phyloP scores from a whole-genome alignment of 2,329 filamentous ascomycete species.

The Stagonosporopsis rhizophila region DNA sequence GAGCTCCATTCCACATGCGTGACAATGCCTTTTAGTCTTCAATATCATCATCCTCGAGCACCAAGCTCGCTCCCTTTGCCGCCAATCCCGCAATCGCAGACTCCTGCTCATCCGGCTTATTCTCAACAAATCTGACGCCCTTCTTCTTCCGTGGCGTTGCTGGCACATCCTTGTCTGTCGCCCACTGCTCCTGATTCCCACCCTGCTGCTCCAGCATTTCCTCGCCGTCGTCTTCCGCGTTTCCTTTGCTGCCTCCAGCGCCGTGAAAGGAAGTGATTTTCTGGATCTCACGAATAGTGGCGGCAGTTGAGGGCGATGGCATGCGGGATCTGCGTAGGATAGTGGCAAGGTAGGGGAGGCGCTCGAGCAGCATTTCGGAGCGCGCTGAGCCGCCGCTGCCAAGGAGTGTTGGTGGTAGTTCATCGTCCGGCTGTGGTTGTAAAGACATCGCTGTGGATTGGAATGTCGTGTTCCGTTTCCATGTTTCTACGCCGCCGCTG shows the following conservation, averaged over 20 bases:
- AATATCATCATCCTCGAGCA: slow-evolving; percentile 58
- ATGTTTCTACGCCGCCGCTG: slow-evolving; percentile 51
- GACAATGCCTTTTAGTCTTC: slow-evolving; percentile 45
- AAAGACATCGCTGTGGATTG: slow-evolving; percentile 12
- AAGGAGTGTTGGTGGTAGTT: slow-evolving; percentile 52
- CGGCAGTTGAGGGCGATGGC: slow-evolving; percentile 28
- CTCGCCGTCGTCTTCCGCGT: slow-evolving; percentile 40
- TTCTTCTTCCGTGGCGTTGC: slow-evolving; percentile 31
- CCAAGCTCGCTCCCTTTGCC: slow-evolving; percentile 44
- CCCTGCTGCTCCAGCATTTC: slow-evolving; percentile 27
- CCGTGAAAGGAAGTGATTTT: slow-evolving; percentile 70
- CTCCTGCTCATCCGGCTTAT: slow-evolving; percentile 21
- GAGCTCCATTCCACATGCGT: no score
- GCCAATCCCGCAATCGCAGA: slow-evolving; percentile 31
- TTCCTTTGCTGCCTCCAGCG: slow-evolving; percentile 27
- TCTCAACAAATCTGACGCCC: slow-evolving; percentile 5
- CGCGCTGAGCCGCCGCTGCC: slow-evolving; percentile 69
- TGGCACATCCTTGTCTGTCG: slow-evolving; percentile 50
- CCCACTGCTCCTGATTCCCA: slow-evolving; percentile 49
- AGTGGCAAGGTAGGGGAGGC: slow-evolving; percentile 82
- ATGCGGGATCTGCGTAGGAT: slow-evolving; percentile 57
- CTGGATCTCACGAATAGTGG: slow-evolving; percentile 65
- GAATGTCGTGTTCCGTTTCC: slow-evolving; percentile 38
- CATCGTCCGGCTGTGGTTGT: slow-evolving; percentile 16
- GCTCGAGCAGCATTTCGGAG: slow-evolving; percentile 79